Evolutionary conservation across 2,329 filamentous ascomycete genomes (phyloP).

Genomic region (Monilinia polystroma): DNA sequence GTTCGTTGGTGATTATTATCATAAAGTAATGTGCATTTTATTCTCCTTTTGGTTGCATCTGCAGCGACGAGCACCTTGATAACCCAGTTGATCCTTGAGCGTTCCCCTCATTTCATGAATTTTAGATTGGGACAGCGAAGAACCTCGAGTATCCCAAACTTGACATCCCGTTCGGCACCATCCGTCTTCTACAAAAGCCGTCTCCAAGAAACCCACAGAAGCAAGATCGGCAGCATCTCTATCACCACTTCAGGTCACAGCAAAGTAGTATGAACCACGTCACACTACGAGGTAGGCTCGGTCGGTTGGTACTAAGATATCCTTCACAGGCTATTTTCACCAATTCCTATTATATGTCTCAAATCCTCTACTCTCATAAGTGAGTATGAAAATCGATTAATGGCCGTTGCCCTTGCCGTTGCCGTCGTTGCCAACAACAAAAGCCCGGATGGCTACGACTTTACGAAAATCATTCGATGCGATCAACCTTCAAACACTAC

Average conservation of each 20-base stretch:
- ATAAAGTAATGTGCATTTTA: conserved; percentile 20
- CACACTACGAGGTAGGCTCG: conserved; percentile 5
- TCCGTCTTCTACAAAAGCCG: conserved; percentile 15
- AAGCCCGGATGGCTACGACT: not conserved
- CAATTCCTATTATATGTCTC: not conserved
- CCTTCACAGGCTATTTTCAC: not conserved
- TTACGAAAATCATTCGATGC: not conserved
- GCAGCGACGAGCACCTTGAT: conserved; percentile 25
- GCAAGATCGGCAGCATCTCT: conserved; percentile 17
- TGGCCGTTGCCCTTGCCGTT: conserved; percentile 1
- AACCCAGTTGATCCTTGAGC: conserved; percentile 7
- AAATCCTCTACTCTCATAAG: not conserved
- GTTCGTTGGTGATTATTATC: not conserved
- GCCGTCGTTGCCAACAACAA: not conserved
- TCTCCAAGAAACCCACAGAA: conserved; percentile 18
- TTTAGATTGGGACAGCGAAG: conserved; percentile 20
- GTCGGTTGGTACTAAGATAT: not conserved
- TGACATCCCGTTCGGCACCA: conserved; percentile 20
- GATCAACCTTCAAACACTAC: not conserved
- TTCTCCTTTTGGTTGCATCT: conserved; percentile 25
- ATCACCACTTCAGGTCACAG: conserved; percentile 19
- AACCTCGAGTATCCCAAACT: conserved; percentile 21
- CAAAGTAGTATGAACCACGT: conserved; percentile 7
- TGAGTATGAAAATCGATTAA: not conserved
- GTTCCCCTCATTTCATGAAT: conserved; percentile 28